These are phyloP conservation scores for Fusarium sp. DNA, from an alignment of 2,329 filamentous ascomycete genomes.

Conservation along the genomic window DNA sequence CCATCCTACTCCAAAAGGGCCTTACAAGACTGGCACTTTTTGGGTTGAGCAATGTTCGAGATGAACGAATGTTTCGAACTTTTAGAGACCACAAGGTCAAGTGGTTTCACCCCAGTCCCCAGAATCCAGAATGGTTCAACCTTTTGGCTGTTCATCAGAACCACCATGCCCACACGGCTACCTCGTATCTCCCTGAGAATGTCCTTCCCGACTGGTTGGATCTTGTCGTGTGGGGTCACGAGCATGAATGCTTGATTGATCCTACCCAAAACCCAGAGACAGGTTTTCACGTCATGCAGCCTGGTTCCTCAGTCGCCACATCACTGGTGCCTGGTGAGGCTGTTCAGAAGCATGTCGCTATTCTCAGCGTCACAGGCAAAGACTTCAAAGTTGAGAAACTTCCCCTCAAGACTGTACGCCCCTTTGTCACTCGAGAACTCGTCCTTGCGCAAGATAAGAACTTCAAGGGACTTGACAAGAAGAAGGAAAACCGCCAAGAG, in stretches of 20 bases:
- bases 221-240: constrained; percentile 95
- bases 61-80: constrained; percentile 93
- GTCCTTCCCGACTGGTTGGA: constrained; percentile 93
- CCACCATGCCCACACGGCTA: constrained; percentile 90
- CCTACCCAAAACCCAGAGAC: constrained; percentile 86
- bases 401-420: constrained; percentile 86
- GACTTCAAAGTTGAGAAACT: constrained; percentile 85
- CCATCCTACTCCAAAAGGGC: constrained; percentile 92
- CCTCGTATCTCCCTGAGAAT: constrained; percentile 92
- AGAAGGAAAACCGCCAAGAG: constrained; percentile 84
- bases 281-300: constrained; percentile 95
- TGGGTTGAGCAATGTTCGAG: constrained; percentile 93
- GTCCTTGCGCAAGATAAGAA: constrained; percentile 78
- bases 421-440: constrained; percentile 89
- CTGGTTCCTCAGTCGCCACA: constrained; percentile 94
- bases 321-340: constrained; percentile 91
- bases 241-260: constrained; percentile 94
- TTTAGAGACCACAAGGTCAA: constrained; percentile 94
- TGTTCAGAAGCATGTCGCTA: constrained; percentile 88
- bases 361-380: constrained; percentile 84
- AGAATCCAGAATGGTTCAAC: constrained; percentile 94
- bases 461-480: constrained; percentile 81
- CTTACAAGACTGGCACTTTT: constrained; percentile 92
- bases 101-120: constrained; percentile 85
- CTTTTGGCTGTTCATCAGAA: constrained; percentile 96